Base-by-base conservation (phyloP, 495 filamentous ascomycete species). In the Aspergillus wentii region DNA sequence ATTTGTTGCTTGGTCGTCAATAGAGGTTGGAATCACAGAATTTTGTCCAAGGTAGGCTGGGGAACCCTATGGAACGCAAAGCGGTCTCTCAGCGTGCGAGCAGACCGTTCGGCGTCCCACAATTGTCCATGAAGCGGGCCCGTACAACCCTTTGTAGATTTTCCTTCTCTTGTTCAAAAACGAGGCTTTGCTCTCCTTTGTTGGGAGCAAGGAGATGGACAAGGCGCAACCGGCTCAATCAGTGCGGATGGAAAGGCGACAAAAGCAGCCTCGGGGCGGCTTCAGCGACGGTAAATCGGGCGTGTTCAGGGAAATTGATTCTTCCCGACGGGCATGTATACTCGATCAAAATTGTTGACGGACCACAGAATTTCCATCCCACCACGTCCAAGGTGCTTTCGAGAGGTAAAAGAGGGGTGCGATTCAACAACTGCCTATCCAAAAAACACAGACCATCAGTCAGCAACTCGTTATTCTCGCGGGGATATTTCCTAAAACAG, bases 51-150 rank as follows among this genome's bases (percentile, higher is more conserved):
- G 30, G 41, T 42, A 64, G 64, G 66, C 61, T 67, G 66, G 59
- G 62, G 66, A 69, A 66, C 61, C 66, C 59, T 58, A 69, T 69
- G 66, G 66, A 70, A 72, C 65, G 68, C 68, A 68, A 69, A 70
- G 53, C 65, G 66, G 66, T 59, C 64, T 69, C 68, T 68, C 68
- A 69, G 39, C 44, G 35, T 40, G 55, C 48, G 66, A 72, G 68
- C 48, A 66, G 65, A 69, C 66, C 65, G 62, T 70, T 66, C 49
- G 38, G 68, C 66, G 66, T 69, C 66, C 68, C 68, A 69, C 66
- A 69, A 61, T 61, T 61, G 44, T 61, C 57, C 66, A 64, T 70
- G 41, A 54, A 57, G 49, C 31, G 20, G 30, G 43, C 41, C 44
- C 37, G 26, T 18, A 40, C 48, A 56, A 41, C 40, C 46, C 35